Evolutionary conservation across 148 eudicot species (phyloP), one percentile per base, ranked within the genome.

Genomic region (Diospyros lotus): DNA sequence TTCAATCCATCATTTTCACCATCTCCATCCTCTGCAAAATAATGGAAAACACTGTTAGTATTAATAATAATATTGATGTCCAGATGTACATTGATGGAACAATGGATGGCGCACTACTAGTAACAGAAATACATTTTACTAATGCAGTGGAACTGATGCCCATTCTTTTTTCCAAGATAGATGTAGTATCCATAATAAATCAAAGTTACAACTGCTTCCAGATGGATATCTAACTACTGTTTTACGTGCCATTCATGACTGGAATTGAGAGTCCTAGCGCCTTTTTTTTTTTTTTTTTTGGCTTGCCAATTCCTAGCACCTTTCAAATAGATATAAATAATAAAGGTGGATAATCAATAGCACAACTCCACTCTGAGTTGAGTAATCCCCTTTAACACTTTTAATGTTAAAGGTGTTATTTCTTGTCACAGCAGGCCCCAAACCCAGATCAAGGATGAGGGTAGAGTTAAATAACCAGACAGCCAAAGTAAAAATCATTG

Each of bases 1-100:
- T 82, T 67, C 39, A 68, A 45, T 42, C 12, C 62, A 52, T 50
- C 81, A 83, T 54, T 75, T 51, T 65, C 78, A 64, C 70, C 79
- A 82, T 73, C 79, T 55, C 83, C 86, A 54, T 89, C 87, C 55
- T 84, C 92, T 87, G 80, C 80, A 77, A 75, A 64, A 18, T 46
- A 68, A 58, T n/a, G 43, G 64, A 64, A 28, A 28, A 28, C 28
- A 28, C 28, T 28, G 28, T 28, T 28, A 28, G 28, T 28, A 28
- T 28, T 28, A 28, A 60, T 17, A n/a, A 55, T 12, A 58, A 58
- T 12, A 58, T 43, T 46, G 53, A 46, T 45, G 43, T 46, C 53
- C 66, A 18, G 7, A 45, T 17, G 5, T 18, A 48, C 1, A 66
- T 42, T 5, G 41, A 41, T 12, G 46, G 4, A 40, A 63, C 12